Conservation (phyloP, 495 filamentous ascomycete species). For the Amniculicola lignicola region DNA sequence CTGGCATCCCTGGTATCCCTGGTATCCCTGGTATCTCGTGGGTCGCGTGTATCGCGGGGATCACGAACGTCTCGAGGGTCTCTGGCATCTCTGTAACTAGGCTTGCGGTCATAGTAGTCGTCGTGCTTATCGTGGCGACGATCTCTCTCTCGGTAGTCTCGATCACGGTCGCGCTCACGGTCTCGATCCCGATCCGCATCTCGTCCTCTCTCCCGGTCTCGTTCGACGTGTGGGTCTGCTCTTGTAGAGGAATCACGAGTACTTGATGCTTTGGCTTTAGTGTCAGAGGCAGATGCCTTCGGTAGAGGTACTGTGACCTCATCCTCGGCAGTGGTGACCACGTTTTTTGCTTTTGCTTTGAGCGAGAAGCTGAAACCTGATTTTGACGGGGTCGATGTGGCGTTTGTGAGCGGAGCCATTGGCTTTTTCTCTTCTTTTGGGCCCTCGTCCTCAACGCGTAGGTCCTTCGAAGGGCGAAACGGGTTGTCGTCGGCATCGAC, state of each 20-base stretch:
- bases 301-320: not conserved
- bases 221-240: slow-evolving; percentile 37
- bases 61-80: slow-evolving; percentile 17
- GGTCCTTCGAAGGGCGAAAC: slow-evolving; percentile 61
- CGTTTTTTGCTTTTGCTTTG: slow-evolving; percentile 59
- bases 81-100: slow-evolving; percentile 11
- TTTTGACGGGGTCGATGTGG: slow-evolving; percentile 48
- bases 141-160: slow-evolving; percentile 29
- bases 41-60: slow-evolving; percentile 1
- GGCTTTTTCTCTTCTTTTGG: slow-evolving; percentile 49
- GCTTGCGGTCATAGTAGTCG: slow-evolving; percentile 26
- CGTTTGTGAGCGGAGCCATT: slow-evolving; percentile 49
- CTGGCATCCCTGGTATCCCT: slow-evolving; percentile 11
- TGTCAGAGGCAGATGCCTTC: slow-evolving; percentile 13
- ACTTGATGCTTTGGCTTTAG: slow-evolving; percentile 14
- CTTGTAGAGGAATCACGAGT: slow-evolving; percentile 29
- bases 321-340: too few relatives aligned
- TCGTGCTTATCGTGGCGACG: slow-evolving; percentile 38
- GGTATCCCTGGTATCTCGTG: slow-evolving; percentile 3
- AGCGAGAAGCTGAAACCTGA: slow-evolving; percentile 86
- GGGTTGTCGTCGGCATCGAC: slow-evolving; percentile 56
- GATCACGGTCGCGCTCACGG: slow-evolving; percentile 41
- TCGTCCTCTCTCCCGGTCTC: slow-evolving; percentile 46
- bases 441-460: slow-evolving; percentile 60
- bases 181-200: slow-evolving; percentile 40